Conservation (phyloP, 1,284 basidiomycete species). For the Ustilago trichophora region DNA sequence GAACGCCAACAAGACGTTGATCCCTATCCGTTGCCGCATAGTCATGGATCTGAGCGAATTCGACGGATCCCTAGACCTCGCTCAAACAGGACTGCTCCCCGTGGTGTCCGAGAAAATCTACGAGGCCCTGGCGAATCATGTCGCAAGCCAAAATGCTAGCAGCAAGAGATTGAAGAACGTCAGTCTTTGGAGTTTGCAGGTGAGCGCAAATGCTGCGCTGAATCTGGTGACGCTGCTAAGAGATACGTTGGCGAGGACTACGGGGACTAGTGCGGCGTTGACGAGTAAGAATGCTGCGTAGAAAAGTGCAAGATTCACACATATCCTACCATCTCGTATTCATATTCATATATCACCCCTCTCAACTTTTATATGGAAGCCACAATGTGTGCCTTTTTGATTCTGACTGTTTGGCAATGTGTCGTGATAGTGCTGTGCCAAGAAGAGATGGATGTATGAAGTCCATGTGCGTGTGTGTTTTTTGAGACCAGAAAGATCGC, state of each 20-base stretch:
- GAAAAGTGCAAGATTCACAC: neutral
- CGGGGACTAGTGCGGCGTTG: conserved; percentile 5
- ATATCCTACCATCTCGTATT: neutral
- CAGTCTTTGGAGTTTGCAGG: conserved; percentile 58
- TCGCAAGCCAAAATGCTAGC: conserved; percentile 59
- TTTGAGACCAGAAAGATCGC: too few species aligned
- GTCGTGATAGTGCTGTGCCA: too few species aligned
- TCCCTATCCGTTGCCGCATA: conserved; percentile 61
- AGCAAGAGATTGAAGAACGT: conserved; percentile 58
- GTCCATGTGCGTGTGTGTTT: too few species aligned
- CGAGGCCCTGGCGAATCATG: conserved; percentile 64
- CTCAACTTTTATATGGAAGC: too few species aligned
- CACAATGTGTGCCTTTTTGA: too few species aligned
- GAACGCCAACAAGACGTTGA: conserved; percentile 65
- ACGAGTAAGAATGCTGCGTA: conserved; percentile 1
- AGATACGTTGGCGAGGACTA: conserved; percentile 39
- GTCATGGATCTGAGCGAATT: conserved; percentile 66
- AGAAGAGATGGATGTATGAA: too few species aligned
- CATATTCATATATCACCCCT: too few species aligned
- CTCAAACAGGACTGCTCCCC: conserved; percentile 63
- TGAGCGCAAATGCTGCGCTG: conserved; percentile 44
- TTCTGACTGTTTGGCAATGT: too few species aligned
- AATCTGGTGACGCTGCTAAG: conserved; percentile 41
- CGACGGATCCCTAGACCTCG: conserved; percentile 64
- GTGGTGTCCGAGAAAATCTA: conserved; percentile 64